A percentile compares a stretch with the other conserved stretches of the same genome.
Evolutionary conservation across 2,329 filamentous ascomycete genomes (phyloP).

Genomic region (Sarocladium oryzae): DNA sequence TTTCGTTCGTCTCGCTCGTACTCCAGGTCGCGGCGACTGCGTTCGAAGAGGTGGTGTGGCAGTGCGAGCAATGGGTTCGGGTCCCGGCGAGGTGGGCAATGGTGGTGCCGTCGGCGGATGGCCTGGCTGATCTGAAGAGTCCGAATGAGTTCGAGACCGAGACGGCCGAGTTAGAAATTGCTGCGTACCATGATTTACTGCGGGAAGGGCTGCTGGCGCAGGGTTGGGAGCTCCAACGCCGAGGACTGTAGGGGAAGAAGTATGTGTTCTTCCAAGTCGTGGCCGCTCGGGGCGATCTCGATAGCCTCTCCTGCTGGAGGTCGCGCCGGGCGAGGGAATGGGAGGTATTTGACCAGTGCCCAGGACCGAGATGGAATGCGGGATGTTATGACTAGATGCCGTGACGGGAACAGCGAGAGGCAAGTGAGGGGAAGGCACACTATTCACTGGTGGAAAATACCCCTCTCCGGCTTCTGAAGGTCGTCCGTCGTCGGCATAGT

Average conservation of each 20-base stretch:
- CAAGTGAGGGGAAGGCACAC: conserved; percentile 32
- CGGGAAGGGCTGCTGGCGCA: conserved; percentile 24
- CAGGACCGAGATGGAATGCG: conserved; percentile 71
- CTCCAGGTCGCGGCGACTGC: conserved; percentile 31
- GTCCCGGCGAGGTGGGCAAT: conserved; percentile 45
- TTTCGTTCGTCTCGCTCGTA: conserved; percentile 33
- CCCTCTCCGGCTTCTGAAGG: conserved; percentile 66
- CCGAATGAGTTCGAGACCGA: conserved; percentile 54
- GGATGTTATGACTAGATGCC: conserved; percentile 23
- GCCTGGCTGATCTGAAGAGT: conserved; percentile 46
- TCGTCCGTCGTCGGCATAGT: conserved; percentile 54
- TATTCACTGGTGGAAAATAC: conserved; percentile 69
- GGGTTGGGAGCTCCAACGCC: conserved; percentile 38
- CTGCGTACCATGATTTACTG: conserved; percentile 27
- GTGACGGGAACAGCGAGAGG: conserved; percentile 31
- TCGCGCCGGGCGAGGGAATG: conserved; percentile 75
- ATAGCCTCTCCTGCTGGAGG: conserved; percentile 47
- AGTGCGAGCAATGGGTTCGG: conserved; percentile 39
- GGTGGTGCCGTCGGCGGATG: conserved; percentile 44
- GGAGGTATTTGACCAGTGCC: conserved; percentile 73
- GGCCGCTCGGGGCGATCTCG: conserved; percentile 54
- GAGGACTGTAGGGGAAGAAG: conserved; percentile 71
- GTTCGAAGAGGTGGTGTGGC: conserved; percentile 44
- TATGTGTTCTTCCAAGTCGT: conserved; percentile 63
- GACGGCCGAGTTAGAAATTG: conserved; percentile 31